A percentile compares a stretch with the other conserved stretches of the same genome.
These are phyloP conservation scores for Penicillium sp. DNA, from an alignment of 2,329 filamentous ascomycete species.

Conservation along the genomic window DNA sequence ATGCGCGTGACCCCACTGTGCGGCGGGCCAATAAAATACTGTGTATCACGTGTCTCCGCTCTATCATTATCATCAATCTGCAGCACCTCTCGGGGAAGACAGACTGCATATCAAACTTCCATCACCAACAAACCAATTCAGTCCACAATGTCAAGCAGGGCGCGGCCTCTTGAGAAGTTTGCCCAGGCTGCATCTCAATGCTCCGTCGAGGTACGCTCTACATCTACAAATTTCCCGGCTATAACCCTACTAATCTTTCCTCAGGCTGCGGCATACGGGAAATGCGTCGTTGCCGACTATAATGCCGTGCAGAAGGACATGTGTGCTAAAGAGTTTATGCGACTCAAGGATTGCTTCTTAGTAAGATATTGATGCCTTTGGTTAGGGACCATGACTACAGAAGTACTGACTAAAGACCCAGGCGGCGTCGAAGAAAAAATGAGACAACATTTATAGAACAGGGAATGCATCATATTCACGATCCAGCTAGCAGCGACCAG, in stretches of 20 bases:
- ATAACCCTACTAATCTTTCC: background rate
- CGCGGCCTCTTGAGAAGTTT: slow-evolving; percentile 65
- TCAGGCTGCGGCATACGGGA: slow-evolving; percentile 80
- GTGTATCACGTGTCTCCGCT: background rate
- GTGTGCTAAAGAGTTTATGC: slow-evolving; percentile 80
- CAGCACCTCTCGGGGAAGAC: too few relatives aligned
- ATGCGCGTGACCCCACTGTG: slow-evolving; percentile 1
- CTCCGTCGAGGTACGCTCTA: slow-evolving; percentile 56
- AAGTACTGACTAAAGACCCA: slow-evolving; percentile 24
- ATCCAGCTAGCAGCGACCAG: slow-evolving; percentile 5
- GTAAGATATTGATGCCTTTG: slow-evolving; percentile 47
- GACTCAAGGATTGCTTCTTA: slow-evolving; percentile 80
- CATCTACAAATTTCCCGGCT: background rate
- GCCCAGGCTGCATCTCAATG: slow-evolving; percentile 64
- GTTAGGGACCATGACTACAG: background rate
- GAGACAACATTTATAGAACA: slow-evolving; percentile 2
- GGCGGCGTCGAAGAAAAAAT: slow-evolving; percentile 52
- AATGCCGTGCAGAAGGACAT: slow-evolving; percentile 87
- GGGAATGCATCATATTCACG: slow-evolving; percentile 3
- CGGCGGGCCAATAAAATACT: background rate
- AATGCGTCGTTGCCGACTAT: slow-evolving; percentile 87
- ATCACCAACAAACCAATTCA: background rate
- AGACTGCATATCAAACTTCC: too few relatives aligned
- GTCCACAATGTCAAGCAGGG: slow-evolving; percentile 44
- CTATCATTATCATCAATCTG: too few relatives aligned